Evolutionary conservation across 2,329 filamentous ascomycete genomes (phyloP), one percentile per base, ranked within the genome.

Genomic region (Colletotrichum limetticola): DNA sequence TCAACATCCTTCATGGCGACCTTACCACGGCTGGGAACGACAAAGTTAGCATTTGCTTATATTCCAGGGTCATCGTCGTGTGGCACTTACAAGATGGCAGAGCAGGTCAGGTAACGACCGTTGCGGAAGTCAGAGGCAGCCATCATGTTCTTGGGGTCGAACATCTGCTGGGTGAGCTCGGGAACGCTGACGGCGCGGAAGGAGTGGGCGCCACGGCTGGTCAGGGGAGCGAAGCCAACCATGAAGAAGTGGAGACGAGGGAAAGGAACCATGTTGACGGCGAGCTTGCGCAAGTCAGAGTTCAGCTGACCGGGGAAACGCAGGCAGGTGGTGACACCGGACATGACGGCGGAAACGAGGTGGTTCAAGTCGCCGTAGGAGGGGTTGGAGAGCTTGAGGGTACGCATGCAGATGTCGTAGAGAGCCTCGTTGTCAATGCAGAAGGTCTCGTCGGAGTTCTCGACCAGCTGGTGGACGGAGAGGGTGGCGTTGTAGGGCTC

Each of bases 121-220:
- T 98, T 99, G 82, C 97, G 95, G 95, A 99, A 99, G 90, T 99
- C 97, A 76, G 95, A 97, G 77, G 97, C 97, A 88, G 97, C 97
- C 97, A 99, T 99, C 96, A 99, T 99, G 93, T 99, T 99, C 95
- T 98, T 99, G 82, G 97, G 96, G 90, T 99, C 97, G 90, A 97
- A 99, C 95, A 99, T 98, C 88, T 99, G 97, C 90, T 99, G 97
- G 82, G 97, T 98, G 85, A 99, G 91, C 91, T 99, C 97, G 72
- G 97, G 96, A 75, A 99, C 97, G 82, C 93, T 95, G 86, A 98
- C 94, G 78, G 97, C 96, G 84, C 97, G 97, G 96, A 98, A 99
- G 79, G 94, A 95, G 91, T 97, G 87, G 78, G 96, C 93, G 80
- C 87, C 87, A 77, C 87, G 87, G 86, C 95, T 97, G 85, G 97